Evolutionary conservation across 495 filamentous ascomycete species (phyloP), one percentile per base, ranked within the genome.

Genomic region (Lophiotrema nucula): DNA sequence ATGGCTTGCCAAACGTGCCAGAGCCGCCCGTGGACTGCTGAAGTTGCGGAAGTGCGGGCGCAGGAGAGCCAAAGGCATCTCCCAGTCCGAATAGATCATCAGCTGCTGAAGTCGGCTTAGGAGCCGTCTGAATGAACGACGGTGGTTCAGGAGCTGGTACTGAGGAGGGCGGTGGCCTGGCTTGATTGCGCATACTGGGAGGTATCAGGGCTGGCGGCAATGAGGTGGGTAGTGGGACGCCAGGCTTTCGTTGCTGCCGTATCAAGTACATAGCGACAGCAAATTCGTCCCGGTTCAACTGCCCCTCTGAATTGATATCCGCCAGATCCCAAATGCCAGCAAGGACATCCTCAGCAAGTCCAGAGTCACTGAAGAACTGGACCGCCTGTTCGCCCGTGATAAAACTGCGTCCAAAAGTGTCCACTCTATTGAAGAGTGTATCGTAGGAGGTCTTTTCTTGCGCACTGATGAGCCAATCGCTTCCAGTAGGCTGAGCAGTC

Each of bases 211-310:
- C 90, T 0, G 83, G 78, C 15, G 95, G 90, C 26, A 98, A 76
- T 6, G 80, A 73, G 15, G 88, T 76, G 1, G 92, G 92, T 3
- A 97, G 69, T 23, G 77, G 69, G 13, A 67, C 69, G 26, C 77
- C 83, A 31, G 83, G 84, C 55, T 85, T 88, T 21, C 90, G 82
- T 70, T 96, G 91, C 68, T 93, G 85, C 53, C 89, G 81, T 61
- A 98, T 96, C 28, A 98, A 79, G 68, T 95, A 92, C 93, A 98
- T 97, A 44, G 95, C 93, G 47, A 98, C 91, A 0, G 93, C 92
- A 67, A 98, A 98, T 66, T 95, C 92, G 69, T 98, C 93, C 52
- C 81, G 79, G 28, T 78, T 90, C 37, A 98, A 76, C 53, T 85
- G 86, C 10, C 93, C 93, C 51, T 92, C 88, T 15, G 89, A 92